Evolutionary conservation across 108 stramenopile species (phyloP), one percentile per base, ranked within the genome.

Genomic region (Chaetoceros tenuissimus): DNA sequence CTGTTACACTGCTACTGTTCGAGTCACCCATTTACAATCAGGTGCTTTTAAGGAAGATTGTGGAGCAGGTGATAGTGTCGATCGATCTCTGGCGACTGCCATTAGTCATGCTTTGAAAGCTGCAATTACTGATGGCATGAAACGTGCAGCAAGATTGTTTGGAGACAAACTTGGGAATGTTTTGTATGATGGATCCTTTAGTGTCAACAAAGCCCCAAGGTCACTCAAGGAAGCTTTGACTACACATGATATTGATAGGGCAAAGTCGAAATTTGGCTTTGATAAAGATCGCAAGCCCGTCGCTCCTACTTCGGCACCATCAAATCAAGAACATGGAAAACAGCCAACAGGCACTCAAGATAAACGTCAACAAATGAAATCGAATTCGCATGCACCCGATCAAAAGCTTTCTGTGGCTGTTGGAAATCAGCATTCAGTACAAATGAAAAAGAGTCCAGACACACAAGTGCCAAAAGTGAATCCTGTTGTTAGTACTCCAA

Each of bases 91-190:
- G 46, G 82, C 64, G 23, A 78, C 80, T 10, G 89, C 89, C 0
- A 68, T 79, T 43, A 73, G 73, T 1, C 63, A 92, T 70, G 85
- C 89, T 3, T 53, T 87, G 30, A 92, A 92, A 67, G 80, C 74
- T 7, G 78, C 77, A 20, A 74, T 92, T 20, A 92, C 89, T 1
- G 89, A 92, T 65, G 89, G 79, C 8, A 72, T 92, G 75, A 92
- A 92, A 53, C 73, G 89, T 27, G 85, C 85, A 0, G 89, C 85
- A 7, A 59, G 89, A 10, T 85, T 85, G 60, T 92, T 92, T 73
- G 89, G 82, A 40, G 82, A 83, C 43, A 79, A 80, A 58, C 24
- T 79, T 55, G 82, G 82, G n/a, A 83, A 83, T 63, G 66, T 83
- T n/a, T 55, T 92, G 28, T 92, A 92, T 63, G 50, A 71, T 25